Evolutionary conservation across 1,284 basidiomycete species (phyloP).

Genomic region (Trichosporon ovoides): DNA sequence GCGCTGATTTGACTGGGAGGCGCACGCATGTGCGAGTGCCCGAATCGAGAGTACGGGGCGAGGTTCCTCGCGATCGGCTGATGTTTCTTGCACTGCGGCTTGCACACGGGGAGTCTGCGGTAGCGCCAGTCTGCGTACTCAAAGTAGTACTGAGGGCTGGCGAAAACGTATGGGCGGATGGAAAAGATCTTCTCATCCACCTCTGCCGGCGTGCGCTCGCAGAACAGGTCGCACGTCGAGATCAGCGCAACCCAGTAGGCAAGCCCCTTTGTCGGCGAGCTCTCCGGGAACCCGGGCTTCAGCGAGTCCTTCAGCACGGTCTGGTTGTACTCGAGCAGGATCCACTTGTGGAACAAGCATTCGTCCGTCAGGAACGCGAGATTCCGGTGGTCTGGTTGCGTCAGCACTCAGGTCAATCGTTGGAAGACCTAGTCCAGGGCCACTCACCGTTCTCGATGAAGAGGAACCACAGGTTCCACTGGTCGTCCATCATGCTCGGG

Average conservation of each 20-base stretch:
- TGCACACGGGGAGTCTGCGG: slow-evolving; percentile 42
- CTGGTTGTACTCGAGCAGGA: slow-evolving; percentile 42
- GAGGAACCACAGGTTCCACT: slow-evolving; percentile 51
- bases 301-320: slow-evolving; percentile 46
- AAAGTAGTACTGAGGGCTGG: slow-evolving; percentile 52
- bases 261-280: slow-evolving; percentile 42
- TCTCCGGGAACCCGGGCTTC: slow-evolving; percentile 46
- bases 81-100: slow-evolving; percentile 24
- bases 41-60: slow-evolving; percentile 41
- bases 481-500: slow-evolving; percentile 33
- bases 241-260: slow-evolving; percentile 36
- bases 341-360: slow-evolving; percentile 41
- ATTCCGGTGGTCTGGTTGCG: slow-evolving; percentile 45
- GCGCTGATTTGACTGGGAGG: slow-evolving; percentile 39
- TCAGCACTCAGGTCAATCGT: not conserved
- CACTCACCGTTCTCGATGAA: slow-evolving; percentile 50
- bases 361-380: slow-evolving; percentile 39
- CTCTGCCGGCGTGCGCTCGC: slow-evolving; percentile 43
- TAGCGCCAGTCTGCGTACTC: slow-evolving; percentile 51
- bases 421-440: not conserved
- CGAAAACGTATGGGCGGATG: slow-evolving; percentile 54
- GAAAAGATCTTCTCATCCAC: slow-evolving; percentile 54
- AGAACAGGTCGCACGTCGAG: slow-evolving; percentile 31
- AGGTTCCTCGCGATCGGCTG: slow-evolving; percentile 24
- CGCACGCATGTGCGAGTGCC: slow-evolving; percentile 37